Base-by-base conservation (phyloP, 1,284 basidiomycete species). In the Salmacisia buchloeana region DNA sequence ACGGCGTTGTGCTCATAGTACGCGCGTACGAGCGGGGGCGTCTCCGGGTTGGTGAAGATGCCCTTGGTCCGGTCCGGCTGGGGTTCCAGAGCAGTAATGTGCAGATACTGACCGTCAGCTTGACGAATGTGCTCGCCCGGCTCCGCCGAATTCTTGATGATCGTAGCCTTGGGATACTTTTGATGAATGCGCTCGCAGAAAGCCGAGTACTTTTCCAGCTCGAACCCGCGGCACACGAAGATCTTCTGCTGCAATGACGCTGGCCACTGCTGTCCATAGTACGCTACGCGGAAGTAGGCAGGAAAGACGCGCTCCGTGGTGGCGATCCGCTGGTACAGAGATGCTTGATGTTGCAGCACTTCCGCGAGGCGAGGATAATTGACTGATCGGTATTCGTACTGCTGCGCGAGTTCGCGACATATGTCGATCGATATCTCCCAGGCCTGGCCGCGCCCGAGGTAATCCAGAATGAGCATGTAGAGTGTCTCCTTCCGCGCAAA, bases 361-460 rank as follows among this genome's bases (percentile, higher is more conserved):
- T 79, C 76, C 18, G 76, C 68, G 5, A 80, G 66, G n/a, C 74
- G 69, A 10, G 62, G 58, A 57, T 96, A 93, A 66, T 77, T 72
- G 39, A 74, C 70, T 12, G 74, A 72, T 15, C 69, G 60, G 54
- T 65, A 72, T 59, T 75, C 74, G 63, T 76, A 76, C 64, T 76
- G 73, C 34, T 70, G 70, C 13, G 71, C 73, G 1, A 77, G 65
- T 61, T 94, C 93, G 81, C 91, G 90, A 82, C 92, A 96, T 61
- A 97, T 89, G 66, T 92, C 90, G 59, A 96, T 87, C 1, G 92
- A 93, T 61, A 86, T 89, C 81, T 98, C 94, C 86, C 92, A 97
- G 3, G 94, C 93, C 76, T 94, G 92, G 1, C 94, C 94, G 81
- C 92, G 91, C 60, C 90, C 66, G 21, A 82, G 69, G 39, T 80